These are phyloP conservation scores for Sporothrix variecibatus DNA, from an alignment of 2,329 filamentous ascomycete genomes.

Conservation along the genomic window DNA sequence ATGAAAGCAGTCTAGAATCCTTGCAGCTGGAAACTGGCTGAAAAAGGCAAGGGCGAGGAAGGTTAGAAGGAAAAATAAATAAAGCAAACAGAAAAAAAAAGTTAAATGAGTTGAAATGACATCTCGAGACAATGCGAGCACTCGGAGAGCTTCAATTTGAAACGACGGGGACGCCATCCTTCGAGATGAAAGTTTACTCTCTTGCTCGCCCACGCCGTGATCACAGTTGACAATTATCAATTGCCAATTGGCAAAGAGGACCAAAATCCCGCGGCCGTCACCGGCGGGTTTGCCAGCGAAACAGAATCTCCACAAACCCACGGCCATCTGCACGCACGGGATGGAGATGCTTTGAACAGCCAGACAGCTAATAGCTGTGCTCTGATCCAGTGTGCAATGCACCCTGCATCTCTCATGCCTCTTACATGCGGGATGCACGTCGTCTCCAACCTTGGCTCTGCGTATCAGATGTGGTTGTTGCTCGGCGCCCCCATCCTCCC, in stretches of 20 bases:
- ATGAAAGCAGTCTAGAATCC: conserved; percentile 11
- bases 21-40: neutral
- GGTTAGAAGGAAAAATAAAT: conserved; percentile 7
- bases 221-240: conserved; percentile 16
- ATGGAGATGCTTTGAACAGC: conserved; percentile 2
- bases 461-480: conserved; percentile 11
- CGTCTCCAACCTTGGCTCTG: neutral
- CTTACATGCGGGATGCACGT: conserved; percentile 6
- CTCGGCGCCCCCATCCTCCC: neutral
- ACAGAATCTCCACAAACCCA: neutral
- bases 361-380: neutral
- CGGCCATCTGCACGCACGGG: conserved; percentile 20
- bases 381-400: neutral
- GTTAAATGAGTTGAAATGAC: neutral
- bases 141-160: neutral
- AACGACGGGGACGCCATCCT: neutral
- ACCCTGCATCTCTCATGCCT: neutral
- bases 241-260: conserved; percentile 13
- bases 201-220: neutral
- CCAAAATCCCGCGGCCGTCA: conserved; percentile 2
- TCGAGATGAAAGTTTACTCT: neutral
- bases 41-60: neutral
- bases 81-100: conserved; percentile 16
- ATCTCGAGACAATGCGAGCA: neutral
- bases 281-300: neutral